Evolutionary conservation across 2,329 filamentous ascomycete genomes (phyloP), one percentile per base, ranked within the genome.

Genomic region (Pseudogymnoascus sp.): DNA sequence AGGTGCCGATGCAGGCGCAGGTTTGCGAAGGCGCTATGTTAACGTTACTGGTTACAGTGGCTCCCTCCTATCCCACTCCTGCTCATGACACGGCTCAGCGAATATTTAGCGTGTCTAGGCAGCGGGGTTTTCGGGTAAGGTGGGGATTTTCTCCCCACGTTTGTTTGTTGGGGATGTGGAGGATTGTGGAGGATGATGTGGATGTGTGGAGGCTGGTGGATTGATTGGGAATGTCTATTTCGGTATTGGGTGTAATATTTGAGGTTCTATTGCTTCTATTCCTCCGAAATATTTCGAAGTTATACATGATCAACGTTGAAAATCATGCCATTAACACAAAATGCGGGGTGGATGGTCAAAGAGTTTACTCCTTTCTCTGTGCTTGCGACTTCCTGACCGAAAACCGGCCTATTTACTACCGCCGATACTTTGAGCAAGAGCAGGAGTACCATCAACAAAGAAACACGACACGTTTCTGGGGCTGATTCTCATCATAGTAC

Each of bases 121-220:
- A 55, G 48, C 48, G 48, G 48, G 48, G 29, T 35, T 55, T 55
- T 55, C 48, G 48, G 48, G 29, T 8, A 55, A 55, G 48, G 48
- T 55, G 48, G 48, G 18, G 48, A 55, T 18, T 33, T 33, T 55
- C 48, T 55, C 48, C 48, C 48, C 48, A 35, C 48, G 48, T 37
- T 37, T n/a, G 9, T 33, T 55, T 55, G 48, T 55, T 55, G 48
- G 48, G 48, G 29, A 55, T 55, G 45, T 21, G 40, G 40, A 42
- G 40, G 35, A 37, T 42, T 42, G 39, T 42, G 39, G 39, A 42
- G 35, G 35, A 36, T 39, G 37, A 21, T 21, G 37, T 15, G 37
- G 37, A 18, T 39, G 21, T 42, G 42, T 48, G 42, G 42, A 48
- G 29, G 48, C 5, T 55, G 48, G 48, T 33, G 29, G 29, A 27